Conservation (phyloP, 1,284 basidiomycete genomes). For the Xanthoconium separans region DNA sequence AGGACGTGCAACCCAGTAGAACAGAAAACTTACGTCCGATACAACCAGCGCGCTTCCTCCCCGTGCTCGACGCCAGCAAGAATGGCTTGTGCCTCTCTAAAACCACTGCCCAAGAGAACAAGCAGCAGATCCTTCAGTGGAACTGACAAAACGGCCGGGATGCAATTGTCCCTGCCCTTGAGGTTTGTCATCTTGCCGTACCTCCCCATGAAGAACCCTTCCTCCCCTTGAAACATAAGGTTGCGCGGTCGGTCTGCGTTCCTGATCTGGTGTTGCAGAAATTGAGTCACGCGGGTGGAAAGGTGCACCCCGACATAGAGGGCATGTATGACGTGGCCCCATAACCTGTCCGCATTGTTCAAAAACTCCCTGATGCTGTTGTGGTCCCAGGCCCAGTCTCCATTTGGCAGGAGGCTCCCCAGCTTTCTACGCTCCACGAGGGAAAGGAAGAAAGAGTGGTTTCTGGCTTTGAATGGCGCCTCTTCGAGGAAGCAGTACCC, state of each 20-base stretch:
- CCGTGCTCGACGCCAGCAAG: slow-evolving; percentile 2
- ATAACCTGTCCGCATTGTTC: neutral
- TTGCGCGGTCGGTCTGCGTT: slow-evolving; percentile 1
- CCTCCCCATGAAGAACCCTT: neutral
- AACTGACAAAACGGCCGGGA: neutral
- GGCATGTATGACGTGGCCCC: slow-evolving; percentile 1
- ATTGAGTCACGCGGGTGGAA: neutral
- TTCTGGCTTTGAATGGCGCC: neutral
- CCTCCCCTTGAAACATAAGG: slow-evolving; percentile 3
- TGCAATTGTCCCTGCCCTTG: slow-evolving; percentile 3
- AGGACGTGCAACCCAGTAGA: neutral
- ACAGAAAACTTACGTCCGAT: slow-evolving; percentile 2
- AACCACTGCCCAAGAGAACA: slow-evolving; percentile 1
- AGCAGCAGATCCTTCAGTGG: neutral
- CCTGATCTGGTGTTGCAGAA: slow-evolving; percentile 1
- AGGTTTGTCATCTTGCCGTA: slow-evolving; percentile 9
- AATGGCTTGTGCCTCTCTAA: slow-evolving; percentile 5
- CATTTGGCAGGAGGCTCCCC: neutral
- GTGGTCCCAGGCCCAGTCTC: neutral
- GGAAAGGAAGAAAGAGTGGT: neutral
- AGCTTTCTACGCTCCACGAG: neutral
- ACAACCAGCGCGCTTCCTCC: neutral
- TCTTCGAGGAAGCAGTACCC: slow-evolving; percentile 3
- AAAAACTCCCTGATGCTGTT: neutral
- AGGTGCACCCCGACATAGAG: slow-evolving; percentile 4